Conservation (phyloP, 305 asterid genomes). For the Fraxinus velutina region DNA sequence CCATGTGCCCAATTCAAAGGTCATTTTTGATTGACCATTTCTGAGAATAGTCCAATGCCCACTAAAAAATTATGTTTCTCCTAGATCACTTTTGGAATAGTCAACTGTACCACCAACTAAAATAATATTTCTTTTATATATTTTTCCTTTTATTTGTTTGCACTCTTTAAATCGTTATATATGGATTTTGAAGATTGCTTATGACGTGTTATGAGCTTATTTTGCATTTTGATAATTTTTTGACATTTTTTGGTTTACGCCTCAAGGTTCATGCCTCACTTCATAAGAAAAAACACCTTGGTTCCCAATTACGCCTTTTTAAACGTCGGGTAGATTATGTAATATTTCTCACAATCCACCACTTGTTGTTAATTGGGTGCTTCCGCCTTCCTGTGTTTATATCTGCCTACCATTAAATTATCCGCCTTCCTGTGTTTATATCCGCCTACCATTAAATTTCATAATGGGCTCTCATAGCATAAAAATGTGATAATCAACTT, state of each 20-base stretch:
- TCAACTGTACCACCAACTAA: neutral
- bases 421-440: constrained; percentile 14
- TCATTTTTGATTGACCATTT: neutral
- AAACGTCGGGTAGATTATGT: neutral
- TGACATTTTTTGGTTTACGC: constrained; percentile 6
- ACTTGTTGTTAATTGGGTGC: neutral
- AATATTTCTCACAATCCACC: neutral
- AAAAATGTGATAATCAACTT: constrained; percentile 16
- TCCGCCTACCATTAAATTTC: neutral
- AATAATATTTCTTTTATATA: neutral
- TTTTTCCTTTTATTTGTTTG: neutral
- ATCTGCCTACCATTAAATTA: neutral
- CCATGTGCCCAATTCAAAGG: neutral
- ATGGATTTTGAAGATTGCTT: neutral
- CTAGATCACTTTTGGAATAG: neutral
- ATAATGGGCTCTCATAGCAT: constrained; percentile 4
- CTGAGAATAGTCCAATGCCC: neutral
- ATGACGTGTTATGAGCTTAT: neutral
- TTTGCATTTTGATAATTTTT: neutral
- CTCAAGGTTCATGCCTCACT: too few species aligned
- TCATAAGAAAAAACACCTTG: neutral
- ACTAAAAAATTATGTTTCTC: neutral
- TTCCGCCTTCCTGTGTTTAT: constrained; percentile 15
- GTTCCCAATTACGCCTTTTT: neutral
- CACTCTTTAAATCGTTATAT: neutral